A percentile compares a stretch with the other conserved stretches of the same genome.
Evolutionary conservation across 139 green algal species (phyloP).

Genomic region (Dunaliella sp.): DNA sequence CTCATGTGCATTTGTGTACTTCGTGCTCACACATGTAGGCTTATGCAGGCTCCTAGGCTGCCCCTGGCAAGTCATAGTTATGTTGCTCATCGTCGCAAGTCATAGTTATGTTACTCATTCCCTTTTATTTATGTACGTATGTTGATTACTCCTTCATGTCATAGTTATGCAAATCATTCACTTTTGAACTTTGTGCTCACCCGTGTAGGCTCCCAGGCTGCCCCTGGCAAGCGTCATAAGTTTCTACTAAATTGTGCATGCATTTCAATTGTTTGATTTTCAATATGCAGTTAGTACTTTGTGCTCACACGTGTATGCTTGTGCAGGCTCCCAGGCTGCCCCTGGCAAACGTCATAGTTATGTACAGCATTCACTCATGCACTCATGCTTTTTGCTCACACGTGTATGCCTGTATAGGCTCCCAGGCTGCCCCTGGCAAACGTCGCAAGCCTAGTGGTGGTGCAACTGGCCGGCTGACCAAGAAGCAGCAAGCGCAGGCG

Average conservation of each 20-base stretch:
- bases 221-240: background rate
- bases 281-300: background rate
- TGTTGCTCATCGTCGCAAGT: background rate
- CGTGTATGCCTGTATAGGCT: background rate
- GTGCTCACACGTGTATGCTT: background rate
- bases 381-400: background rate
- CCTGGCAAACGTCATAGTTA: background rate
- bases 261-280: too few species aligned
- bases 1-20: background rate
- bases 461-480: background rate
- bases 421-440: background rate
- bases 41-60: background rate
- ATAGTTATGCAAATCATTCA: too few species aligned
- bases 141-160: too few species aligned
- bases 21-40: background rate
- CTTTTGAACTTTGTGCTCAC: background rate
- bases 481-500: background rate
- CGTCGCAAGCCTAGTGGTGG: background rate
- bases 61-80: background rate
- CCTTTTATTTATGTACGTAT: too few species aligned
- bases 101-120: too few species aligned
- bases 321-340: background rate
- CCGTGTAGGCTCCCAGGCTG: background rate
- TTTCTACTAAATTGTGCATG: too few species aligned
- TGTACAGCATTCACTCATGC: too few species aligned